Conservation (phyloP, 441 rosid genomes). For the Bocquillonia castaneifolia region DNA sequence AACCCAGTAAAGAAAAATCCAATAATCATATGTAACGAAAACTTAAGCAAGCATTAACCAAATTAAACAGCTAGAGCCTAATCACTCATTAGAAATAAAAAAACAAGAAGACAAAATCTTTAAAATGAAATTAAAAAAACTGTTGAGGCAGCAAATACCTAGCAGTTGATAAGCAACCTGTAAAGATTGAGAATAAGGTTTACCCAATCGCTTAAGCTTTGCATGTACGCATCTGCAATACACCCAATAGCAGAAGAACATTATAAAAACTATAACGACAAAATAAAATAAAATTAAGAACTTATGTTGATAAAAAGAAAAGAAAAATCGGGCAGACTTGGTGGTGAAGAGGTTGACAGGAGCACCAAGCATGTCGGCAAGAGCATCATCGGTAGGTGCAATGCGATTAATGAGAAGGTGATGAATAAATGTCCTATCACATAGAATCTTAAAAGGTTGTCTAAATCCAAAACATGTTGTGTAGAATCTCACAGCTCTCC, state of each 20-base stretch:
- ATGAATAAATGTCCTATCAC: constrained; percentile 79
- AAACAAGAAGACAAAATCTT: too few relatives aligned
- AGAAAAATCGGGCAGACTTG: constrained; percentile 31
- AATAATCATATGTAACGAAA: too few relatives aligned
- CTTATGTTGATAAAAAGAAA: not conserved
- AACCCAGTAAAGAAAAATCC: constrained; percentile 6
- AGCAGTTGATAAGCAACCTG: constrained; percentile 52
- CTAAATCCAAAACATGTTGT: constrained; percentile 69
- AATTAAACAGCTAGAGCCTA: not conserved
- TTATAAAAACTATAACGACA: not conserved
- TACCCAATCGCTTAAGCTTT: constrained; percentile 73
- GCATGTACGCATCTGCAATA: constrained; percentile 55
- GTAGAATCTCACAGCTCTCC: constrained; percentile 67
- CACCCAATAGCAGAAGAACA: constrained; percentile 3
- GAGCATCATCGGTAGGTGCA: constrained; percentile 62
- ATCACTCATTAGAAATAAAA: not conserved
- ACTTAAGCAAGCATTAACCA: too few relatives aligned
- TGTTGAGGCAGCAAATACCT: constrained; percentile 40
- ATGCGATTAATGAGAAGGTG: constrained; percentile 52
- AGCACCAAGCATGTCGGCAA: constrained; percentile 56
- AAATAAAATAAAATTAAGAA: not conserved
- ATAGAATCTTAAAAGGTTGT: constrained; percentile 69
- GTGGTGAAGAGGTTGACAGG: constrained; percentile 85
- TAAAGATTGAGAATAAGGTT: constrained; percentile 47
- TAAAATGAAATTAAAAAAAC: not conserved